Evolutionary conservation across 208 protist species (phyloP).

Genomic region (Acanthamoeba healyi): DNA sequence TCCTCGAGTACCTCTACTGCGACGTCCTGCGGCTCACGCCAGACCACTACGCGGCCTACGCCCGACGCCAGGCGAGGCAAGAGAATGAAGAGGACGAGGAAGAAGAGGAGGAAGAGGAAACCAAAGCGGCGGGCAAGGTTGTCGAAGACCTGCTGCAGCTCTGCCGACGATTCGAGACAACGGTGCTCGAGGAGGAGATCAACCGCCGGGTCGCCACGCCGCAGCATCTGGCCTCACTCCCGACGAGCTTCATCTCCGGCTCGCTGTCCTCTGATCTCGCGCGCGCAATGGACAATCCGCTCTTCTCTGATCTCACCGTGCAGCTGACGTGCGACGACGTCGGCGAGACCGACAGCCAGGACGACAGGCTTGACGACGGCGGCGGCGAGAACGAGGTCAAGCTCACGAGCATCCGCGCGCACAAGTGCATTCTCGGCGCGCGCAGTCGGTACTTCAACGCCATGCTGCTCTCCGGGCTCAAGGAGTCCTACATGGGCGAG

Average conservation of each 20-base stretch:
- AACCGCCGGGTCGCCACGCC: not conserved
- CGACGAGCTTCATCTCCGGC: not conserved
- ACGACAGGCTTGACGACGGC: not conserved
- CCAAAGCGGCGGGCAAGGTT: not conserved
- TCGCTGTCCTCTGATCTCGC: not conserved
- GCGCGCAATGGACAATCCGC: not conserved
- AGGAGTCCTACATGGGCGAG: not conserved
- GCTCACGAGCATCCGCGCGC: not conserved
- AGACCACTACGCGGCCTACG: not conserved
- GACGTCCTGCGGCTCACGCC: not conserved
- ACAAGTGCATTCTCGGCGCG: not conserved
- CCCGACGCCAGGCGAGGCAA: not conserved
- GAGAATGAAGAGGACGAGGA: not conserved
- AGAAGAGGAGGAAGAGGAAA: no score
- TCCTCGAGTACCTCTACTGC: not conserved
- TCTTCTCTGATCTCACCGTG: not conserved
- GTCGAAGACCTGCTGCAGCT: not conserved
- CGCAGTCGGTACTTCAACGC: slow-evolving; percentile 11
- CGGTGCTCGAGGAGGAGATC: not conserved
- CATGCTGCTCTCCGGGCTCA: slow-evolving; percentile 21
- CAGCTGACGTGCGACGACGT: not conserved
- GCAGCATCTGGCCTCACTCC: not conserved
- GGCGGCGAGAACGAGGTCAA: not conserved
- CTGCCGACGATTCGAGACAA: not conserved
- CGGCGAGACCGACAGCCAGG: not conserved